These are phyloP conservation scores for Apiospora aurea DNA, from an alignment of 2,329 filamentous ascomycete species.

Conservation along the genomic window DNA sequence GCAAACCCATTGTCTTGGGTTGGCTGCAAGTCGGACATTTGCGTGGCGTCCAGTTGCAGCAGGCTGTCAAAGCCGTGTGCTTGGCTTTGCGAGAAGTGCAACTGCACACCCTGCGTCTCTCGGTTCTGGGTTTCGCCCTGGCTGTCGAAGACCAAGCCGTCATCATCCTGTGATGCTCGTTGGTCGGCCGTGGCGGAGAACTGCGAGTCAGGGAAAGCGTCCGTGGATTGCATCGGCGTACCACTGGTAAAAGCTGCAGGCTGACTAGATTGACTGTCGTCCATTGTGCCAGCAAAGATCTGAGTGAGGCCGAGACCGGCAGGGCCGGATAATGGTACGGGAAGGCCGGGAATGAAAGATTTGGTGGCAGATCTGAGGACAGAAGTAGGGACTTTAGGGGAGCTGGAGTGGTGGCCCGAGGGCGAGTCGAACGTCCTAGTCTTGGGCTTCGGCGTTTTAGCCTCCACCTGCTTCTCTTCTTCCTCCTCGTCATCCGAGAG, in stretches of 20 bases:
- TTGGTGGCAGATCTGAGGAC: constrained; percentile 74
- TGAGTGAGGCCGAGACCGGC: constrained; percentile 82
- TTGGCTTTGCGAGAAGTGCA: constrained; percentile 69
- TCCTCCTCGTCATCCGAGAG: constrained; percentile 74
- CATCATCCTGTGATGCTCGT: constrained; percentile 49
- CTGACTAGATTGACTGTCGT: constrained; percentile 58
- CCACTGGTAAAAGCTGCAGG: constrained; percentile 32
- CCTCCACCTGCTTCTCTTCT: constrained; percentile 55
- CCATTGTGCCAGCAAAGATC: constrained; percentile 91
- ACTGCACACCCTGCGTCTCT: constrained; percentile 53
- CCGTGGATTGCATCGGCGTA: constrained; percentile 64
- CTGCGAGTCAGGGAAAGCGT: constrained; percentile 64
- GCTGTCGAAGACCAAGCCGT: constrained; percentile 59
- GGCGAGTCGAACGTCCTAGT: constrained; percentile 50
- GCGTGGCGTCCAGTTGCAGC: constrained; percentile 59
- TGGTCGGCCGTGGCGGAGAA: constrained; percentile 65
- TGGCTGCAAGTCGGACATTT: constrained; percentile 75
- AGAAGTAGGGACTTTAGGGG: constrained; percentile 65
- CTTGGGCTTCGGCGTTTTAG: constrained; percentile 59
- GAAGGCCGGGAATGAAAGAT: constrained; percentile 73
- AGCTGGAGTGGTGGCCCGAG: constrained; percentile 49
- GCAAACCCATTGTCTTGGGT: constrained; percentile 85
- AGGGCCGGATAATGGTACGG: constrained; percentile 59
- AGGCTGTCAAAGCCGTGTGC: constrained; percentile 65
- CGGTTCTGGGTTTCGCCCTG: constrained; percentile 47